phyloP scores from a whole-genome alignment of 192 early-diverging fungal genomes.

The Umbelopsis sp. region DNA sequence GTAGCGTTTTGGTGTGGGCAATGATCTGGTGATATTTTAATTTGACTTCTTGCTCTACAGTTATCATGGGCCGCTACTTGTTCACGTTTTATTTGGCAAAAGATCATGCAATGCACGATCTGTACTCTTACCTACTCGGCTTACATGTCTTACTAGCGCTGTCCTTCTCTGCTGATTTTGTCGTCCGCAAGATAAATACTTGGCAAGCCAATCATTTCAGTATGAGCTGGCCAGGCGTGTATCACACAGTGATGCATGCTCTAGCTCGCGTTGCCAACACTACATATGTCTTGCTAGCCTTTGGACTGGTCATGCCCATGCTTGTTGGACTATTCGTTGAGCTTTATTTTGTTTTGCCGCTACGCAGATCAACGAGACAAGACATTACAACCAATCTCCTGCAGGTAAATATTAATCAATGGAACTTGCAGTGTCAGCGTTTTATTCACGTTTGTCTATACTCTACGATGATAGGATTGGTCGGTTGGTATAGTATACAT shows the following conservation, averaged over 20 bases:
- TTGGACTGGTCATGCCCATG: constrained; percentile 73
- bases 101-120: constrained; percentile 71
- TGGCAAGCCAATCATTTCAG: constrained; percentile 19
- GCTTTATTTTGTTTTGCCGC: constrained; percentile 70
- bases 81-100: constrained; percentile 48
- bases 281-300: constrained; percentile 49
- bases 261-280: background rate
- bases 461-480: constrained; percentile 64
- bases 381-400: constrained; percentile 32
- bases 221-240: constrained; percentile 3
- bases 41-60: constrained; percentile 36
- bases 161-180: constrained; percentile 38
- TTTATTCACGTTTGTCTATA: constrained; percentile 5
- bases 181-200: constrained; percentile 22
- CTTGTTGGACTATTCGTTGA: constrained; percentile 71
- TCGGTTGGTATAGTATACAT: constrained; percentile 70
- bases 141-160: constrained; percentile 51
- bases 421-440: background rate
- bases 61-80: constrained; percentile 59
- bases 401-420: constrained; percentile 32
- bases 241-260: background rate
- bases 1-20: constrained; percentile 20
- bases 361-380: constrained; percentile 35
- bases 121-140: constrained; percentile 77
- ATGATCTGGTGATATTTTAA: constrained; percentile 14